phyloP scores from a whole-genome alignment of 257 asterid species.

The Nyctanthes arbortristis region DNA sequence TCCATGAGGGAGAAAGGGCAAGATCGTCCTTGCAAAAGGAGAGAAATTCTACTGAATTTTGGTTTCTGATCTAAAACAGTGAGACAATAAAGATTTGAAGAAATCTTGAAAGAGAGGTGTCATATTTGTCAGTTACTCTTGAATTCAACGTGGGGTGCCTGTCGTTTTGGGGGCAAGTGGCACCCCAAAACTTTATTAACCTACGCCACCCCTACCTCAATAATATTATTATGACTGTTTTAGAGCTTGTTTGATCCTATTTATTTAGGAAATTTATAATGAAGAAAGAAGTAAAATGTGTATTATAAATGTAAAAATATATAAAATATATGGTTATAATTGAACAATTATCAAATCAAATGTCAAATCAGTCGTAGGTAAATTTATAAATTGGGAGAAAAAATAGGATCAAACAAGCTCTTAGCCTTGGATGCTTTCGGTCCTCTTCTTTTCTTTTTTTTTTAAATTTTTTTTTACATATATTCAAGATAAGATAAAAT shows the following conservation, averaged over 20 bases:
- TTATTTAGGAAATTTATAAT: too few relatives aligned
- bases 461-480: conserved; percentile 13
- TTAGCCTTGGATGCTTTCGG: background rate
- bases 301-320: too few relatives aligned
- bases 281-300: too few relatives aligned
- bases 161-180: conserved; percentile 51
- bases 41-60: conserved; percentile 24
- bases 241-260: too few relatives aligned
- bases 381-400: too few relatives aligned
- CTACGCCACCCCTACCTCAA: conserved; percentile 31
- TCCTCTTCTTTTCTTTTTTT: conserved; percentile 16
- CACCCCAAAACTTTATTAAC: conserved; percentile 37
- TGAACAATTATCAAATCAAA: too few relatives aligned
- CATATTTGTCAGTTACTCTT: conserved; percentile 35
- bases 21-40: conserved; percentile 16
- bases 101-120: conserved; percentile 60
- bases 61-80: conserved; percentile 29
- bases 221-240: conserved; percentile 7
- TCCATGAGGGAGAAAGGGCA: conserved; percentile 6
- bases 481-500: conserved; percentile 33
- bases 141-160: conserved; percentile 38
- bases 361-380: too few relatives aligned
- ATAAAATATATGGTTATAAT: too few relatives aligned
- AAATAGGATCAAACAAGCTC: too few relatives aligned
- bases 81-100: conserved; percentile 44